Base-by-base conservation (phyloP, 129 eudicot genomes). In the Lactuca saligna region DNA sequence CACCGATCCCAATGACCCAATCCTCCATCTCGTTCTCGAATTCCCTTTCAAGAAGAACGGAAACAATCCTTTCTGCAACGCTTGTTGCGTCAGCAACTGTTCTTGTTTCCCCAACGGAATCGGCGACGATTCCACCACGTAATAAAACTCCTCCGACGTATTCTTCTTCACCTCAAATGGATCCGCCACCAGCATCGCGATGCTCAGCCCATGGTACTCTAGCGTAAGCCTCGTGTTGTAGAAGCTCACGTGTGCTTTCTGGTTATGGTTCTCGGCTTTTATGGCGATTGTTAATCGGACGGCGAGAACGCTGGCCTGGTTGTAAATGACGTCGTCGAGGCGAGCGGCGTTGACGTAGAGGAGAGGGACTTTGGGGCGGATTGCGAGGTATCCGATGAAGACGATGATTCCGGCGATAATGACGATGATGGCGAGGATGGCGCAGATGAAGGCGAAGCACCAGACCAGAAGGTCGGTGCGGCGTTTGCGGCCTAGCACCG, bases 401-500 rank as follows among this genome's bases (percentile, higher is more conserved):
- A 85, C 80, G 3, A 85, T 62, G 10, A 82, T 46, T 4, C 96
- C 97, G 8, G 83, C 78, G 32, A 85, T 66, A 64, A 87, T 87
- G 54, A 91, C 81, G 2, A 78, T 61, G 50, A 69, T 63, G 17
- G 88, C 74, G 13, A 87, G 4, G 4, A 83, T 20, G 70, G 88
- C 81, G 64, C 89, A 83, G 68, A 85, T 65, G 46, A 83, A 59
- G 57, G 96, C 95, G 2, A 72, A 75, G 66, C 63, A 71, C 97
- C 97, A 91, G 41, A 87, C 78, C 34, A 83, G 32, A 0, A 83
- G 84, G 65, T 76, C 76, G 71, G 97, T 91, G 44, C 75, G 86
- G 65, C 81, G 81, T 39, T 58, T 73, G 7, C 70, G 83, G 37
- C 42, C 39, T 6, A 69, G 54, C 1, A 59, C 75, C 2, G 49